Conservation (phyloP, 306 rosid species). For the Ammopiptanthus mongolicus region DNA sequence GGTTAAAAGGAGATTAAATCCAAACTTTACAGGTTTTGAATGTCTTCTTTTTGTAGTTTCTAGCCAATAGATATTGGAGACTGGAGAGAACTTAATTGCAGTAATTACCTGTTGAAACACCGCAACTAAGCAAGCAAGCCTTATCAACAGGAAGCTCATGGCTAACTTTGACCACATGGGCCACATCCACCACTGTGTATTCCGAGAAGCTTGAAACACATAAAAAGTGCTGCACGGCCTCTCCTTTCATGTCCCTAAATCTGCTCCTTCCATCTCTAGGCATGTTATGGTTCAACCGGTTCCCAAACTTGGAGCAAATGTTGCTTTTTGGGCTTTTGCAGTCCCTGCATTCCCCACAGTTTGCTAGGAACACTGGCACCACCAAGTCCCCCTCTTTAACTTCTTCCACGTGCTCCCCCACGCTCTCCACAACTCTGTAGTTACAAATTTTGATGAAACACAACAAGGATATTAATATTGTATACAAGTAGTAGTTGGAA, state of each 20-base stretch:
- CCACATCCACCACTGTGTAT: constrained; percentile 56
- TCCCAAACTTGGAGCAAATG: constrained; percentile 25
- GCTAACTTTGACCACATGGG: constrained; percentile 42
- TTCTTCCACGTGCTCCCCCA: constrained; percentile 59
- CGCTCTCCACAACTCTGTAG: constrained; percentile 50
- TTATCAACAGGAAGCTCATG: constrained; percentile 36
- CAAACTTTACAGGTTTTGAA: no score
- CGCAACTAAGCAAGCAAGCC: constrained; percentile 66
- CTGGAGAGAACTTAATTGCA: not conserved
- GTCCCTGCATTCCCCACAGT: constrained; percentile 55
- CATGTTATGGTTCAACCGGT: not conserved
- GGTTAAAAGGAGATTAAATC: no score
- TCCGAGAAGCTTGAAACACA: constrained; percentile 58
- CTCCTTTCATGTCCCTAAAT: constrained; percentile 51
- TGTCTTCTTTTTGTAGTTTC: no score
- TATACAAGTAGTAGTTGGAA: not conserved
- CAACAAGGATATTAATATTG: not conserved
- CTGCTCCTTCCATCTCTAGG: constrained; percentile 54
- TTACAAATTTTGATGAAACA: not conserved
- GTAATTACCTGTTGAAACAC: constrained; percentile 63
- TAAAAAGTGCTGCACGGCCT: constrained; percentile 36
- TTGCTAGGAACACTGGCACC: constrained; percentile 49
- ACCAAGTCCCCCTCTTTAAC: constrained; percentile 48
- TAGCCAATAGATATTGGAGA: not conserved
- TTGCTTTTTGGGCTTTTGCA: constrained; percentile 51